Conservation (phyloP, 1,284 basidiomycete species). For the Trametes hirsuta region DNA sequence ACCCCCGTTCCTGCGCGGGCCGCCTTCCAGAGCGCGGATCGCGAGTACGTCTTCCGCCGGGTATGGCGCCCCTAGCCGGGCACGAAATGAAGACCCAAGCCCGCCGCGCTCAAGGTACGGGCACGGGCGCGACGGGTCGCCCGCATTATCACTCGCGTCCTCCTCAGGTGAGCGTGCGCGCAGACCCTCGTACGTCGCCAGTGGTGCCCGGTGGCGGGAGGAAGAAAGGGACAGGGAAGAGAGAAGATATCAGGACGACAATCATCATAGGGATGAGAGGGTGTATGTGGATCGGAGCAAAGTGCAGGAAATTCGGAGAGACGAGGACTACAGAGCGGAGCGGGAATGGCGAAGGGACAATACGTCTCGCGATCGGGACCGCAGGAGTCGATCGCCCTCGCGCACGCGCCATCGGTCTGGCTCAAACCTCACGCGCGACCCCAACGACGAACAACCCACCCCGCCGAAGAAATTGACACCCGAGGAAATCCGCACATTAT, state of each 20-base stretch:
- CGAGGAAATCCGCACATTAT: constrained; percentile 33
- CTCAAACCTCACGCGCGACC: background rate
- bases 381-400: constrained; percentile 14
- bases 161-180: constrained; percentile 5
- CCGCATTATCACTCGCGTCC: constrained; percentile 17
- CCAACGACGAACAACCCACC: background rate
- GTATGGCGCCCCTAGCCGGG: background rate
- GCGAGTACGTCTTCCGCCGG: constrained; percentile 8
- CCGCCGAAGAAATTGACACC: constrained; percentile 21
- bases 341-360: background rate
- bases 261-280: background rate
- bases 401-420: background rate
- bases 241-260: background rate
- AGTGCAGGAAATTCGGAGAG: background rate
- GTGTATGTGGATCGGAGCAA: constrained; percentile 3
- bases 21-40: background rate
- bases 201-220: constrained; percentile 1
- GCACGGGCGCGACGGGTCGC: constrained; percentile 10
- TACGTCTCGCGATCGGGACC: constrained; percentile 5
- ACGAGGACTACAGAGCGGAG: background rate
- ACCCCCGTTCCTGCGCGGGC: background rate
- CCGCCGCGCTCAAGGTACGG: constrained; percentile 1
- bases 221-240: background rate
- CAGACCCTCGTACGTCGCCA: constrained; percentile 4
- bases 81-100: constrained; percentile 5